These are phyloP conservation scores for Discostella stelligeroides DNA, from an alignment of 108 stramenopile genomes.

Conservation along the genomic window DNA sequence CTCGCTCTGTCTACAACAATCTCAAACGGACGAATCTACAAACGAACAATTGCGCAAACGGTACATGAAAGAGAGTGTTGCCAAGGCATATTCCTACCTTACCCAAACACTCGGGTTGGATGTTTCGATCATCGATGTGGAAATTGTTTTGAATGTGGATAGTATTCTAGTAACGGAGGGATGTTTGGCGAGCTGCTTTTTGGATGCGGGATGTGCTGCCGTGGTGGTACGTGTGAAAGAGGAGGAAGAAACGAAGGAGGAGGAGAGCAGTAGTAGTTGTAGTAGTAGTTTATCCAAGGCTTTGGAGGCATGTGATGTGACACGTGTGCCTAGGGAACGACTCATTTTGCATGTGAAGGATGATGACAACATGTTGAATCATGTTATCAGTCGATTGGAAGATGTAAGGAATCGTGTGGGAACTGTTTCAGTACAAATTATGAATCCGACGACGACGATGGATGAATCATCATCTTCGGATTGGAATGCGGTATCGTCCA, in stretches of 20 bases:
- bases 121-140: slow-evolving; percentile 74
- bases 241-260: background rate
- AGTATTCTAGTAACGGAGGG: slow-evolving; percentile 69
- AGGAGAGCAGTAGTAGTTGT: too few relatives aligned
- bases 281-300: background rate
- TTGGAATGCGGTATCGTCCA: too few relatives aligned
- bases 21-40: too few relatives aligned
- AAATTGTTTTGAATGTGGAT: slow-evolving; percentile 53
- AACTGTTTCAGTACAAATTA: too few relatives aligned
- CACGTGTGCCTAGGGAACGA: slow-evolving; percentile 70
- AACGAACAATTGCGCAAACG: slow-evolving; percentile 70
- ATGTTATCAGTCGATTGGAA: background rate
- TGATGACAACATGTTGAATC: background rate
- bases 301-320: slow-evolving; percentile 63
- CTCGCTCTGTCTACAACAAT: slow-evolving; percentile 61
- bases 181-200: slow-evolving; percentile 67
- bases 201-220: slow-evolving; percentile 79
- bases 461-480: too few relatives aligned
- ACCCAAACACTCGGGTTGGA: slow-evolving; percentile 61
- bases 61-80: slow-evolving; percentile 80
- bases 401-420: slow-evolving; percentile 13
- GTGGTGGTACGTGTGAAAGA: slow-evolving; percentile 44
- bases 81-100: slow-evolving; percentile 66
- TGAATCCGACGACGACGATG: too few relatives aligned
- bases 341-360: slow-evolving; percentile 61